Conservation (phyloP, 2,329 filamentous ascomycete genomes). For the Canariomyces notabilis region DNA sequence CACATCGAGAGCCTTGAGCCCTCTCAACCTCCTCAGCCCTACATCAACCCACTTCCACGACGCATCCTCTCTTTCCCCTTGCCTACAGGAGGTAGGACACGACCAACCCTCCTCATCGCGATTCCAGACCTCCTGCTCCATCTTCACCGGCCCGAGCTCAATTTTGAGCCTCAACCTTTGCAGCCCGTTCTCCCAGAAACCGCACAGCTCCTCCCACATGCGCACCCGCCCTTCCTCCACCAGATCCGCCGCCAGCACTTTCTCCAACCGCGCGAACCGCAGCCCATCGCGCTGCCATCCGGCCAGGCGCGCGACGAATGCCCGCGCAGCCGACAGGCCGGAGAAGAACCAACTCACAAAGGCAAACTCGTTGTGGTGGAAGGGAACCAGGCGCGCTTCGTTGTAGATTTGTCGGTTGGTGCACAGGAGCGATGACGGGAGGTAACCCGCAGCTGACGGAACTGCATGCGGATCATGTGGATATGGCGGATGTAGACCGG, state of each 20-base stretch:
- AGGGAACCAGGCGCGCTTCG: conserved; percentile 39
- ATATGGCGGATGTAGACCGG: conserved; percentile 19
- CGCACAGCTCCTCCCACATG: conserved; percentile 36
- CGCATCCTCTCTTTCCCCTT: not conserved
- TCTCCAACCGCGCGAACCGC: conserved; percentile 39
- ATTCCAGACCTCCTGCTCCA: not conserved
- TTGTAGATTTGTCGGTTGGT: conserved; percentile 38
- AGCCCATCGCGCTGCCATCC: conserved; percentile 41
- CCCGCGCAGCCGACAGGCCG: conserved; percentile 38
- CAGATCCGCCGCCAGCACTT: conserved; percentile 37
- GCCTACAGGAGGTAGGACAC: too few species aligned
- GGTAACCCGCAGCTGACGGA: too few species aligned
- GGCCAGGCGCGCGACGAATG: conserved; percentile 31
- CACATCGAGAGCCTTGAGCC: conserved; percentile 37
- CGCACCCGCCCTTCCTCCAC: conserved; percentile 23
- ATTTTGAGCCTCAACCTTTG: conserved; percentile 39
- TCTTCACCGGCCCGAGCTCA: conserved; percentile 23
- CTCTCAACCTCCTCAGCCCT: conserved; percentile 31
- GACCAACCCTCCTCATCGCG: too few species aligned
- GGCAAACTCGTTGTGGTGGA: conserved; percentile 40
- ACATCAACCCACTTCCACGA: conserved; percentile 28
- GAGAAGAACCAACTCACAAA: conserved; percentile 44
- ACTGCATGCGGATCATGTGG: too few species aligned
- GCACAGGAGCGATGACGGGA: conserved; percentile 38
- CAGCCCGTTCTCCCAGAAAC: conserved; percentile 31